Base-by-base conservation (phyloP, 148 eudicot species). In the Cornus controversa region DNA sequence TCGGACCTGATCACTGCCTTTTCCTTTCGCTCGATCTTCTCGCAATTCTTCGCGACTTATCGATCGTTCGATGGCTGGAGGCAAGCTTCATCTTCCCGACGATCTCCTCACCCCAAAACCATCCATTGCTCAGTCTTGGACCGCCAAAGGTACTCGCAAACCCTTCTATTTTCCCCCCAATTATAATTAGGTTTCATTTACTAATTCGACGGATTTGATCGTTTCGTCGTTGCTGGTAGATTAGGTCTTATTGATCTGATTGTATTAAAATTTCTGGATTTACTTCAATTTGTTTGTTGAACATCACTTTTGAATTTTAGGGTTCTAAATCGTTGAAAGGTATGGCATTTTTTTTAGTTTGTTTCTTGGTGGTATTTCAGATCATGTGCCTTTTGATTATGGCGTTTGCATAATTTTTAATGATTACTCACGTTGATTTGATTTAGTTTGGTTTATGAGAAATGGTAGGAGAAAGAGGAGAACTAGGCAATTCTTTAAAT, bases 21-120 rank as follows among this genome's bases (percentile, higher is more conserved):
- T 37, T 27, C 40, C n/a, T 67, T 36, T 8, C 71, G 22, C 71
- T 69, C 40, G 47, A 34, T 69, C 71, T 69, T 37, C 64, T 50
- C 57, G 3, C 57, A 16, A 50, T 16, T 50, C 20, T 50, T 50
- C 45, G 57, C 1, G 57, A 50, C 69, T n/a, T n/a, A 60, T 74
- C 77, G 74, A 58, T 36, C 80, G 75, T 60, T 24, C 67, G 60
- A 86, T 89, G 89, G 78, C 88, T 27, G 84, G 79, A 66, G 69
- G 87, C 18, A 86, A 84, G 77, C 75, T 86, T 79, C 81, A 86
- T 86, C 82, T 84, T 66, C 87, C 88, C 28, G 88, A 81, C 71
- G 87, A 88, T 85, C 91, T 86, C 88, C 77, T 88, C 77, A 76
- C 80, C n/a, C 78, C 91, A 14, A 74, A 74, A 64, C 47, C 77